Evolutionary conservation across 192 early-diverging fungal species (phyloP).

Genomic region (Coemansia sp.): DNA sequence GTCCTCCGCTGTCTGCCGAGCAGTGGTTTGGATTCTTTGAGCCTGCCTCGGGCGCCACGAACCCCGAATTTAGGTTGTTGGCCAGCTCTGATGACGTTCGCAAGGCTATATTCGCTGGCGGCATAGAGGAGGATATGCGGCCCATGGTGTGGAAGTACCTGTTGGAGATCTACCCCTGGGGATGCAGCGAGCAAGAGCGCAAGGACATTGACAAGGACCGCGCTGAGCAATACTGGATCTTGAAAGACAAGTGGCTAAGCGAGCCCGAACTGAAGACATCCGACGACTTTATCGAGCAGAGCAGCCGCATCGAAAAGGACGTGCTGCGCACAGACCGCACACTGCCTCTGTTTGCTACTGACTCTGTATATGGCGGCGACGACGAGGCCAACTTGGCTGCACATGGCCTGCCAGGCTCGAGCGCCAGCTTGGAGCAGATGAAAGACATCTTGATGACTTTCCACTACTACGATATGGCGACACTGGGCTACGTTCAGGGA

Average conservation of each 20-base stretch:
- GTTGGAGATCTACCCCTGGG: slow-evolving; percentile 82
- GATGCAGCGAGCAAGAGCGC: slow-evolving; percentile 74
- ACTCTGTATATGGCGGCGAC: slow-evolving; percentile 60
- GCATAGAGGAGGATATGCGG: slow-evolving; percentile 79
- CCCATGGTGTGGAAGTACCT: slow-evolving; percentile 91
- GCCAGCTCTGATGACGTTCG: slow-evolving; percentile 60
- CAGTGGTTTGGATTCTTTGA: slow-evolving; percentile 78
- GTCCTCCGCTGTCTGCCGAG: slow-evolving; percentile 61
- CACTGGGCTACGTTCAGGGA: slow-evolving; percentile 90
- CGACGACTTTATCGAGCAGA: slow-evolving; percentile 71
- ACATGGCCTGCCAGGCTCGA: slow-evolving; percentile 61
- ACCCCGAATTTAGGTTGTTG: slow-evolving; percentile 45
- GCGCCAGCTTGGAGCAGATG: slow-evolving; percentile 81
- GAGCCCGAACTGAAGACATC: slow-evolving; percentile 60
- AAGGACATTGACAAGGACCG: slow-evolving; percentile 58
- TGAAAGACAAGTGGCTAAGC: slow-evolving; percentile 71
- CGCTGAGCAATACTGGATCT: slow-evolving; percentile 65
- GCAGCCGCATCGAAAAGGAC: slow-evolving; percentile 88
- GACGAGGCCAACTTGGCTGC: slow-evolving; percentile 44
- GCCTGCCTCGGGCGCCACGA: slow-evolving; percentile 14
- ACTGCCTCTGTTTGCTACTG: slow-evolving; percentile 78
- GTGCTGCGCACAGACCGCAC: slow-evolving; percentile 94
- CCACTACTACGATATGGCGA: slow-evolving; percentile 73
- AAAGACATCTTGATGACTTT: slow-evolving; percentile 93
- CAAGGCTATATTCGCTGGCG: slow-evolving; percentile 70